A percentile compares a stretch with the other conserved stretches of the same genome.
phyloP scores from a whole-genome alignment of 73 alveolate genomes.

The Symbiodinium pilosum region DNA sequence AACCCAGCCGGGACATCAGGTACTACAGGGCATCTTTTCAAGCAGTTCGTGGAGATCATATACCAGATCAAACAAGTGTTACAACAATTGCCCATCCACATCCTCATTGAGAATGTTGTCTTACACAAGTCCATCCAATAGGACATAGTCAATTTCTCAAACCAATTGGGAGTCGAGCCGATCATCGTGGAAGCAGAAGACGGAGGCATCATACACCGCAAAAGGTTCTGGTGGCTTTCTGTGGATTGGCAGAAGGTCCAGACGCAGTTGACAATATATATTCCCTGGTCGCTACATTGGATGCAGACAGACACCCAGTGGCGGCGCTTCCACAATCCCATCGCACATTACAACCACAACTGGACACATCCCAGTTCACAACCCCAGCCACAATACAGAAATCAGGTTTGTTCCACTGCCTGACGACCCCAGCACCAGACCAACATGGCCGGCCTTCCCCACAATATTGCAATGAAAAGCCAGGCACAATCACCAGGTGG shows the following conservation, averaged over 20 bases:
- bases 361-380: too few relatives aligned
- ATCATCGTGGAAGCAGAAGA: neutral
- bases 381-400: too few relatives aligned
- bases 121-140: neutral
- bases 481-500: neutral
- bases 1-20: neutral
- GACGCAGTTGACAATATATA: neutral
- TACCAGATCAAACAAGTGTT: neutral
- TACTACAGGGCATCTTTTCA: neutral
- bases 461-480: too few relatives aligned
- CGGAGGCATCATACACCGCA: neutral
- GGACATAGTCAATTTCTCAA: neutral
- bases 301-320: neutral
- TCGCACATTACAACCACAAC: too few relatives aligned
- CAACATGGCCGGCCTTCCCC: conserved; percentile 27
- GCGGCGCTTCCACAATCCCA: too few relatives aligned
- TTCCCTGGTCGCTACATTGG: neutral
- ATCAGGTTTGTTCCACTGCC: neutral
- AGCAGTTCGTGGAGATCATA: neutral
- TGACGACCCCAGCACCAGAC: conserved; percentile 21
- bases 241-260: neutral
- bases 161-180: neutral
- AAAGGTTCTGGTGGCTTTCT: neutral
- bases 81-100: neutral
- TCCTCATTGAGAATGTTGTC: neutral